phyloP scores from a whole-genome alignment of 163 green algal genomes.

The Chlorella variabilis region DNA sequence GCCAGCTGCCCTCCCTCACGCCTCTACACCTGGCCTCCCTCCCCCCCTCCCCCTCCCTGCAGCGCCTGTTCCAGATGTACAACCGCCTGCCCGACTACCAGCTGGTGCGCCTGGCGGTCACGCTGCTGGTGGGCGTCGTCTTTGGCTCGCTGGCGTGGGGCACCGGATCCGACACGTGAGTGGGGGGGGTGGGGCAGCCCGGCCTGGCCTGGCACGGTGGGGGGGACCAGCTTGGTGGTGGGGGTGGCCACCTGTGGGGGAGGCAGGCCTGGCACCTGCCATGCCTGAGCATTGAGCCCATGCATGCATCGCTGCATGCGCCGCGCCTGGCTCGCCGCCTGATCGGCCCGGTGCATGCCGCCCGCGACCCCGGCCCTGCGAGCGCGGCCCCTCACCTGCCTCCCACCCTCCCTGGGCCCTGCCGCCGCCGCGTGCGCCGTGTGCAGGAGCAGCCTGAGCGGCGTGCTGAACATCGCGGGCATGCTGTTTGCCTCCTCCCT shows the following conservation, averaged over 20 bases:
- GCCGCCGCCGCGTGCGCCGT: too few relatives aligned
- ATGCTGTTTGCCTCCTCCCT: constrained; percentile 58
- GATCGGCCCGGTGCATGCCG: too few relatives aligned
- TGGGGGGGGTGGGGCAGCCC: not conserved
- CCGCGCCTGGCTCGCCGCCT: too few relatives aligned
- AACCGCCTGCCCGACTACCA: constrained; percentile 76
- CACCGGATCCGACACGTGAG: constrained; percentile 39
- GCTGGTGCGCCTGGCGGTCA: constrained; percentile 64
- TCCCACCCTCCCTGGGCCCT: too few relatives aligned
- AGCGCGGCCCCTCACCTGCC: too few relatives aligned
- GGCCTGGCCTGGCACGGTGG: too few relatives aligned
- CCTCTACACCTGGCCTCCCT: not conserved
- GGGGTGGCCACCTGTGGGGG: too few relatives aligned
- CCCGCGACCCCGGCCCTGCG: too few relatives aligned
- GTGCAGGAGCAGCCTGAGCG: constrained; percentile 24
- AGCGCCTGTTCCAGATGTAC: constrained; percentile 53
- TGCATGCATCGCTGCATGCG: too few relatives aligned
- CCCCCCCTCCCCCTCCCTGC: constrained; percentile 34
- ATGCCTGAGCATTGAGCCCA: too few relatives aligned
- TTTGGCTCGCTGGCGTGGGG: constrained; percentile 67
- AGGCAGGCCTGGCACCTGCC: too few relatives aligned
- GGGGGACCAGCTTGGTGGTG: too few relatives aligned
- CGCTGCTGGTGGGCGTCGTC: constrained; percentile 60
- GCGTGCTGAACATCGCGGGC: constrained; percentile 59
- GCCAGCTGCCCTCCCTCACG: not conserved